phyloP scores from a whole-genome alignment of 768 basidiomycete genomes.

The Termitomyces sp. region DNA sequence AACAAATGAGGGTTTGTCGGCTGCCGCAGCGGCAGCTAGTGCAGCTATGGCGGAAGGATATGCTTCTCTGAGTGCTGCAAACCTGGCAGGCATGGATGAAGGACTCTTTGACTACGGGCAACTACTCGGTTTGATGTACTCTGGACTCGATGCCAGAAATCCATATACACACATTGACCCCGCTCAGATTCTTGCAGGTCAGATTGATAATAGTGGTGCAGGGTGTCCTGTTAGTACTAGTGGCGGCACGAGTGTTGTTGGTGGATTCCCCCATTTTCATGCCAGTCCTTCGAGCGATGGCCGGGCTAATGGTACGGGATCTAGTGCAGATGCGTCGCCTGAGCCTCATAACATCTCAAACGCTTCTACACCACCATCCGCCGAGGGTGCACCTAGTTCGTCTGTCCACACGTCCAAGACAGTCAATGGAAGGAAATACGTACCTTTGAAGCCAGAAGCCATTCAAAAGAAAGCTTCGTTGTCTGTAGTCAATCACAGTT shows the following conservation, averaged over 20 bases:
- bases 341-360: slow-evolving; percentile 65
- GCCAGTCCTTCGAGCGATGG: slow-evolving; percentile 79
- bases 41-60: slow-evolving; percentile 72
- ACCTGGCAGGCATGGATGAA: slow-evolving; percentile 49
- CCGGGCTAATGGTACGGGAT: slow-evolving; percentile 64
- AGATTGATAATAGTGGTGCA: slow-evolving; percentile 15
- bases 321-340: slow-evolving; percentile 70
- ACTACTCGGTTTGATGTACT: slow-evolving; percentile 61
- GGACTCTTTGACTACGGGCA: slow-evolving; percentile 54
- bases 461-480: slow-evolving; percentile 47
- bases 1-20: slow-evolving; percentile 49
- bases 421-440: slow-evolving; percentile 49
- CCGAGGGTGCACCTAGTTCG: slow-evolving; percentile 38
- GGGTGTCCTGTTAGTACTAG: slow-evolving; percentile 16
- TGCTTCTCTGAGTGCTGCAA: slow-evolving; percentile 55
- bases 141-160: slow-evolving; percentile 40
- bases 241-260: slow-evolving; percentile 28
- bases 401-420: slow-evolving; percentile 16
- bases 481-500: slow-evolving; percentile 18
- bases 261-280: slow-evolving; percentile 49
- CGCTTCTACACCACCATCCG: slow-evolving; percentile 70
- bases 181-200: slow-evolving; percentile 64
- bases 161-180: slow-evolving; percentile 87
- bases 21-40: slow-evolving; percentile 58
- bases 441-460: slow-evolving; percentile 55